Evolutionary conservation across 108 stramenopile genomes (phyloP).

Genomic region (Discostella stelligeroides): DNA sequence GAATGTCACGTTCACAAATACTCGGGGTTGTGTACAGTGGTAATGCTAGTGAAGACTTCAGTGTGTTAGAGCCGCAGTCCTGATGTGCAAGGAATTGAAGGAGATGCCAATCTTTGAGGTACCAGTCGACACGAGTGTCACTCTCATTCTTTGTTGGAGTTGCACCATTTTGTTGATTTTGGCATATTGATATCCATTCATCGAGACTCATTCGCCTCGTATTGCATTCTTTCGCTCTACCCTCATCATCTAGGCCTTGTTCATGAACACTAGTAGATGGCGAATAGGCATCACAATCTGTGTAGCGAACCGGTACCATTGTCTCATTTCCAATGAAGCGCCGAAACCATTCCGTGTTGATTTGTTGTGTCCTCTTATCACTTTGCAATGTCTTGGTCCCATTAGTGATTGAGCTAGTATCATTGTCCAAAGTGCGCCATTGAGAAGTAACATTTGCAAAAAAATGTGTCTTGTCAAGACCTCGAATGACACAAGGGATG

Average conservation of each 20-base stretch:
- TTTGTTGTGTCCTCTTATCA: background rate
- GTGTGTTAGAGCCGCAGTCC: no score
- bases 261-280: background rate
- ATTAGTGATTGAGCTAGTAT: background rate
- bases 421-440: conserved; percentile 4
- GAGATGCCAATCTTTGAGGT: conserved; percentile 89
- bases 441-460: conserved; percentile 2
- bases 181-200: conserved; percentile 51
- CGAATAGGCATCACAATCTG: background rate
- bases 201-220: conserved; percentile 48
- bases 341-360: conserved; percentile 66
- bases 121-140: conserved; percentile 27
- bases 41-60: no score
- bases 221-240: conserved; percentile 73
- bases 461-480: conserved; percentile 38
- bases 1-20: no score
- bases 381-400: background rate
- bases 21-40: no score
- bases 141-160: conserved; percentile 3
- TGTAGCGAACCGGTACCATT: conserved; percentile 59
- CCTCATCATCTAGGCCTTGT: conserved; percentile 58
- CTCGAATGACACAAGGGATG: conserved; percentile 53
- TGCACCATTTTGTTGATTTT: background rate
- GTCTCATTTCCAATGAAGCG: conserved; percentile 51
- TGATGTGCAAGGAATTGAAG: conserved; percentile 33